Conservation (phyloP, 495 filamentous ascomycete species). For the Xylaria venustula region DNA sequence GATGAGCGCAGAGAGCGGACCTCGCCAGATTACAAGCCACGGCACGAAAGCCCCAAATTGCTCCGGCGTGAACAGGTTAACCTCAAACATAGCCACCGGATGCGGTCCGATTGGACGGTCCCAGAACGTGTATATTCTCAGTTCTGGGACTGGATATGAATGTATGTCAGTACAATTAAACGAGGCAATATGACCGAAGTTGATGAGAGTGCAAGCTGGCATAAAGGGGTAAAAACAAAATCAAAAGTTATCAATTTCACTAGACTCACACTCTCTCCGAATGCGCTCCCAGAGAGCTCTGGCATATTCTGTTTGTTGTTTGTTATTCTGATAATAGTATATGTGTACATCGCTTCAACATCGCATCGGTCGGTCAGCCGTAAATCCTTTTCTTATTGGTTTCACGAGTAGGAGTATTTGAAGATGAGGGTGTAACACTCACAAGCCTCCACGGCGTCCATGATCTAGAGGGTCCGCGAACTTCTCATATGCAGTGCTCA, state of each 20-base stretch:
- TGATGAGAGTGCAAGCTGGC: not conserved
- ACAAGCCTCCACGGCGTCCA: conserved; percentile 58
- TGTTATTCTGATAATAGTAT: conserved; percentile 70
- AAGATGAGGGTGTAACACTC: conserved; percentile 15
- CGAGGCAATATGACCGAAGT: no score
- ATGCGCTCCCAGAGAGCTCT: conserved; percentile 74
- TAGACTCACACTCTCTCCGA: conserved; percentile 66
- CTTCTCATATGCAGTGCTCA: conserved; percentile 62
- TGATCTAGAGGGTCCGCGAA: conserved; percentile 67
- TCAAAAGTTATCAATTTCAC: not conserved
- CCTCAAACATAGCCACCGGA: conserved; percentile 86
- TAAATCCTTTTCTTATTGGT: not conserved
- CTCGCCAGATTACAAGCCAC: conserved; percentile 82
- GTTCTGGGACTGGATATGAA: conserved; percentile 65
- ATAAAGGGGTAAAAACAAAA: not conserved
- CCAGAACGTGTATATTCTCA: conserved; percentile 77
- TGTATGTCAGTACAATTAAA: not conserved
- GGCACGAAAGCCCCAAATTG: conserved; percentile 87
- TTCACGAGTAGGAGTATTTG: not conserved
- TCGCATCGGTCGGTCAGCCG: not conserved
- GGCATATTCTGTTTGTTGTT: conserved; percentile 62
- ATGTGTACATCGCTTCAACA: conserved; percentile 70
- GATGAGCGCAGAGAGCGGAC: conserved; percentile 73
- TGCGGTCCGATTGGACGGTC: conserved; percentile 80
- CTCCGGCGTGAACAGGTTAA: conserved; percentile 79